Percentiles rank a stretch among this genome's conserved stretches.
Conservation (phyloP, 345 rosid species). For the Gossypium stocksii region DNA sequence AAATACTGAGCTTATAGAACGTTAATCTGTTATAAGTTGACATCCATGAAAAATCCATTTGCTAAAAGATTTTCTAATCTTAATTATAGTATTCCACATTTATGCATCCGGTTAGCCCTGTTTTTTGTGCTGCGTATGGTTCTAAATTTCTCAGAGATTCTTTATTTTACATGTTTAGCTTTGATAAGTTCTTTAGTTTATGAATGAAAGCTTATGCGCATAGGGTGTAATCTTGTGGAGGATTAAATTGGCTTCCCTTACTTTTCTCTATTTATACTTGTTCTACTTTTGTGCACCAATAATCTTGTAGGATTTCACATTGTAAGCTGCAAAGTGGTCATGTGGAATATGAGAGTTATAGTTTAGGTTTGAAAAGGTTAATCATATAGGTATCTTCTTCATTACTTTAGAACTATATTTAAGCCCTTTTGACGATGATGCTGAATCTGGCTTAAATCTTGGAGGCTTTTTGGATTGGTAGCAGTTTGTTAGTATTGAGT, state of each 20-base stretch:
- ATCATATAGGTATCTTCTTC: neutral
- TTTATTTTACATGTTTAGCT: neutral
- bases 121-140: neutral
- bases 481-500: neutral
- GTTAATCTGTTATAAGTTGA: neutral
- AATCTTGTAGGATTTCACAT: neutral
- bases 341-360: neutral
- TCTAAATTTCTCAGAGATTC: neutral
- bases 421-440: neutral
- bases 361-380: neutral
- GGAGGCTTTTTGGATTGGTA: neutral
- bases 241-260: neutral
- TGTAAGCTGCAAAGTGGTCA: neutral
- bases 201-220: neutral
- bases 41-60: neutral
- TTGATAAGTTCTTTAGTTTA: neutral
- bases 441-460: neutral
- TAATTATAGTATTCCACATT: neutral
- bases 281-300: neutral
- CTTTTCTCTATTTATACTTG: neutral
- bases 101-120: neutral
- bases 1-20: slow-evolving; percentile 4
- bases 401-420: neutral
- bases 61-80: slow-evolving; percentile 2
- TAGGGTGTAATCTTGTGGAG: neutral